Percentiles rank a stretch among this genome's conserved stretches.
Conservation (phyloP, 2,329 filamentous ascomycete species). For the Colletotrichum aenigma region DNA sequence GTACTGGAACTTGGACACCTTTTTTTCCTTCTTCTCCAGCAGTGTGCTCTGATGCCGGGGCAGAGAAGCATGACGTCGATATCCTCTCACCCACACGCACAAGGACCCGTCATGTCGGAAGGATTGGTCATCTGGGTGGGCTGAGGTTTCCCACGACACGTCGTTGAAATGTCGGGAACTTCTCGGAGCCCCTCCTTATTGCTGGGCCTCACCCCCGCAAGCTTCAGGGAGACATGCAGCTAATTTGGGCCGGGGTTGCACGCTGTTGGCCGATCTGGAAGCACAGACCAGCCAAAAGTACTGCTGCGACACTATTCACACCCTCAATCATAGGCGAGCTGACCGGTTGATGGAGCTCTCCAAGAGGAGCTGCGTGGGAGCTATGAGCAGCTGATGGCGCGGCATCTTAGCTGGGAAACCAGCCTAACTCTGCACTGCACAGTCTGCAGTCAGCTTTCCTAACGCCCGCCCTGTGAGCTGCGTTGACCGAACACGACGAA, state of each 20-base stretch:
- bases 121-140: conserved; percentile 16
- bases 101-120: conserved; percentile 4
- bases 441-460: background rate
- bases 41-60: background rate
- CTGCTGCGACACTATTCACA: background rate
- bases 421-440: background rate
- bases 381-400: conserved; percentile 3
- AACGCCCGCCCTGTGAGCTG: background rate
- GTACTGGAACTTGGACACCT: background rate
- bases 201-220: conserved; percentile 3
- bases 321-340: background rate
- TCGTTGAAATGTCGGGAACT: background rate
- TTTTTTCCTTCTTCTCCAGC: background rate
- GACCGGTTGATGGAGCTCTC: background rate
- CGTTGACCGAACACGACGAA: background rate
- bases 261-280: conserved; percentile 4
- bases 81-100: conserved; percentile 7
- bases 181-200: background rate
- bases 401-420: background rate
- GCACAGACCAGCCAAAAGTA: background rate
- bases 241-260: background rate
- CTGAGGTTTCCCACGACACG: background rate
- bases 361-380: background rate
- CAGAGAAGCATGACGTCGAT: conserved; percentile 12
- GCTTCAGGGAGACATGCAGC: background rate